A percentile compares a stretch with the other conserved stretches of the same genome.
phyloP scores from a whole-genome alignment of 306 rosid species.

The Medicago truncatula region DNA sequence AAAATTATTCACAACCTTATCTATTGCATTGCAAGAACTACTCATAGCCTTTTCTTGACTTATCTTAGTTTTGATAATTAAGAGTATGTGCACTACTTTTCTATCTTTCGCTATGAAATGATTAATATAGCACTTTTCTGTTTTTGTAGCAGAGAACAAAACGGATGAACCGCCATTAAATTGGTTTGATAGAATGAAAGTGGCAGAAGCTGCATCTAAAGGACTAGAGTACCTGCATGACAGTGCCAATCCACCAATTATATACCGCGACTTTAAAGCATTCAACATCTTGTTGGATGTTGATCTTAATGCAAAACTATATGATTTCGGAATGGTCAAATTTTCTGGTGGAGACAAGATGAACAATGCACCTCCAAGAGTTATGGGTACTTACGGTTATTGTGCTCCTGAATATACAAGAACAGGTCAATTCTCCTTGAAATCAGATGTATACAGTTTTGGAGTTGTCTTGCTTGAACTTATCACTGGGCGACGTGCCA shows the following conservation, averaged over 20 bases:
- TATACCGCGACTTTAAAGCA: slow-evolving; percentile 71
- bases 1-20: background rate
- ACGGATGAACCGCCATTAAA: slow-evolving; percentile 50
- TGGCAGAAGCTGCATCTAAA: slow-evolving; percentile 69
- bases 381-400: slow-evolving; percentile 82
- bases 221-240: slow-evolving; percentile 88
- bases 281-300: slow-evolving; percentile 66
- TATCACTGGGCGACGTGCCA: slow-evolving; percentile 82
- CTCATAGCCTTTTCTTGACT: background rate
- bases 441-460: slow-evolving; percentile 86
- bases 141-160: slow-evolving; percentile 46
- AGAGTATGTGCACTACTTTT: background rate
- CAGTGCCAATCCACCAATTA: slow-evolving; percentile 67
- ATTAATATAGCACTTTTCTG: background rate
- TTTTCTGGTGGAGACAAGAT: slow-evolving; percentile 57
- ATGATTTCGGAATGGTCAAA: slow-evolving; percentile 68
- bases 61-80: background rate
- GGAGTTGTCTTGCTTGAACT: slow-evolving; percentile 87
- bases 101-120: background rate
- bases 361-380: slow-evolving; percentile 64
- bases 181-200: slow-evolving; percentile 78
- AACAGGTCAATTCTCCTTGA: slow-evolving; percentile 59
- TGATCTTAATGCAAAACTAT: slow-evolving; percentile 55
- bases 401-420: slow-evolving; percentile 85
- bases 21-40: too few relatives aligned